Base-by-base conservation (phyloP, 1,139 yeast species). In the Debaryomyces psychrophilus region DNA sequence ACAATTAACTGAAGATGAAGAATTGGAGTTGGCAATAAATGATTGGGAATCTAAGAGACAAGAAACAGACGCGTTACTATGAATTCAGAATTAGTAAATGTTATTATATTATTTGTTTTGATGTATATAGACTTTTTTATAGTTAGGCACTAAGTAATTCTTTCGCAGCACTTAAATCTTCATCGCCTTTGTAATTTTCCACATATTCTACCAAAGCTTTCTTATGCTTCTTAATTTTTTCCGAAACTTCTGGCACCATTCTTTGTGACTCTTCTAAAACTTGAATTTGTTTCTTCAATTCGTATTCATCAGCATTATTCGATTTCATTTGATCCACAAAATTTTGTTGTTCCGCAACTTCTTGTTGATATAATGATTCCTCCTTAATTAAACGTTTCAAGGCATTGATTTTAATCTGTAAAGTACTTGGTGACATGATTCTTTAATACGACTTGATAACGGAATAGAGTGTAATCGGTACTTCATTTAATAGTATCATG, bases 341-440 rank as follows among this genome's bases (percentile, higher is more conserved):
- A n/a, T 65, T 62, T 39, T 78, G 74, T 54, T 87, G 90, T 46
- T 87, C 90, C 12, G 64, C 64, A 29, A 82, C 75, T 60, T 90
- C 97, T 49, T 77, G 73, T 43, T 76, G 69, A 62, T 90, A 90
- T 37, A 83, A 71, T 12, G 61, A 61, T 55, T 85, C 83, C 61
- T 90, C 97, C 57, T 89, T 89, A 45, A 86, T 59, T 33, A 92
- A 74, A 50, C 97, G 76, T 52, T 79, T 79, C 44, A 90, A 73
- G 3, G 97, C 95, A 52, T 80, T 82, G 43, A 81, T 76, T 59
- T 90, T 90, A 66, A 90, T 89, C 57, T 87, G 88, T 45, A 88
- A 66, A 52, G 79, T 83, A 1, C 90, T 73, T 39, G 96, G 96
- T 2, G 92, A 79, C 92, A 88, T 90, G 23, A 14, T 37, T 26